A percentile compares a stretch with the other conserved stretches of the same genome.
Evolutionary conservation across 345 rosid species (phyloP).

Genomic region (Rhizophora apiculata): DNA sequence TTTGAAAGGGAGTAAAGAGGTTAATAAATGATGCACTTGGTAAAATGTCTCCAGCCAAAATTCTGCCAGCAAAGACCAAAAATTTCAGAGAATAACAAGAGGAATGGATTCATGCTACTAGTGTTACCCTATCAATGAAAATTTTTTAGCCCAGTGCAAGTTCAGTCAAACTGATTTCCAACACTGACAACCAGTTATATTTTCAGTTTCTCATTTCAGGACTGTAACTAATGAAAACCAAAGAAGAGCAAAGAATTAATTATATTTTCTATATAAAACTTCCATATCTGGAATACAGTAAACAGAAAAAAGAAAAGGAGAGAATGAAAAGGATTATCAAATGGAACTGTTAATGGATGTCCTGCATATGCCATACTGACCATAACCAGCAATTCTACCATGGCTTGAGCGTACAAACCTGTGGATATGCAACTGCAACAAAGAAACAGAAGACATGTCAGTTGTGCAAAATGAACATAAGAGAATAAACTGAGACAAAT

Average conservation of each 20-base stretch:
- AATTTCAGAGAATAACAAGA: too few species aligned
- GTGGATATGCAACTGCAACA: conserved; percentile 82
- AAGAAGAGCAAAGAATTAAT: neutral
- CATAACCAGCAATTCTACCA: conserved; percentile 21
- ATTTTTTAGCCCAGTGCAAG: too few species aligned
- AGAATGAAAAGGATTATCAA: neutral
- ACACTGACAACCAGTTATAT: too few species aligned
- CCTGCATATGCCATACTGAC: conserved; percentile 13
- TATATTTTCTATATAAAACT: neutral
- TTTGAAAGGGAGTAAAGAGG: neutral
- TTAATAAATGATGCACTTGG: neutral
- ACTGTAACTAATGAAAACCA: too few species aligned
- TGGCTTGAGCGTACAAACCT: conserved; percentile 56
- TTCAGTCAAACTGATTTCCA: too few species aligned
- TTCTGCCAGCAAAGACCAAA: neutral
- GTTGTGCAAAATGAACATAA: conserved; percentile 5
- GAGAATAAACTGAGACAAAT: conserved; percentile 18
- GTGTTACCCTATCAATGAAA: too few species aligned
- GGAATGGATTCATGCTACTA: too few species aligned
- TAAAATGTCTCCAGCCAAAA: neutral
- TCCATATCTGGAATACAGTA: neutral
- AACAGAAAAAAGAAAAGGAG: neutral
- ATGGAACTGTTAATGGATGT: conserved; percentile 8
- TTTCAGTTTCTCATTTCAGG: too few species aligned
- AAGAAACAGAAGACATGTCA: conserved; percentile 22